Evolutionary conservation across 1,284 basidiomycete species (phyloP).

Genomic region (Rhizoctonia solani): DNA sequence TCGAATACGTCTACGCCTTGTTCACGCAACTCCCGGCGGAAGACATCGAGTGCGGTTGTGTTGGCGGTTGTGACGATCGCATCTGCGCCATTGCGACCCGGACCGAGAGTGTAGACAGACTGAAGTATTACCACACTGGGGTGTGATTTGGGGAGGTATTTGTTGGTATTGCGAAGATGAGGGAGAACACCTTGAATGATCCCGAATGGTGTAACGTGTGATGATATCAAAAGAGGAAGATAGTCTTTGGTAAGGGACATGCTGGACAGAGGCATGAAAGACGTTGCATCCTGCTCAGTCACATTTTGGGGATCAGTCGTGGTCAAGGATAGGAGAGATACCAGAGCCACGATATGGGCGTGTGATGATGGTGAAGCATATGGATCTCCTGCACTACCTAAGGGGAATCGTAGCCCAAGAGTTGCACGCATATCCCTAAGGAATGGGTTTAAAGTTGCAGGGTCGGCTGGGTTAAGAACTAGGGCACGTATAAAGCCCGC

Average conservation of each 20-base stretch:
- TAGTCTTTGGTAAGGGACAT: slow-evolving; percentile 65
- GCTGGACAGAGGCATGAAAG: slow-evolving; percentile 42
- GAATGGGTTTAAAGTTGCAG: slow-evolving; percentile 70
- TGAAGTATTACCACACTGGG: slow-evolving; percentile 49
- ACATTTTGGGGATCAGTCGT: neutral
- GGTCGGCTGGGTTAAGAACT: slow-evolving; percentile 76
- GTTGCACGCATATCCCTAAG: slow-evolving; percentile 75
- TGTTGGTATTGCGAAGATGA: slow-evolving; percentile 55
- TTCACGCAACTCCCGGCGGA: slow-evolving; percentile 64
- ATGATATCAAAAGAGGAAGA: slow-evolving; percentile 66
- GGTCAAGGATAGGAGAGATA: slow-evolving; percentile 37
- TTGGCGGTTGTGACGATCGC: slow-evolving; percentile 73
- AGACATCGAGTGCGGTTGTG: slow-evolving; percentile 68
- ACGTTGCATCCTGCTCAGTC: neutral
- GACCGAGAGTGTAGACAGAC: slow-evolving; percentile 62
- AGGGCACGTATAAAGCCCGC: slow-evolving; percentile 77
- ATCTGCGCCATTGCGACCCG: slow-evolving; percentile 65
- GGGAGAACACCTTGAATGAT: slow-evolving; percentile 76
- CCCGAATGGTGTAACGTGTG: slow-evolving; percentile 74
- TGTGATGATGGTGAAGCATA: slow-evolving; percentile 55
- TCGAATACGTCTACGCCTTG: slow-evolving; percentile 40
- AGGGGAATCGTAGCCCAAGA: slow-evolving; percentile 78
- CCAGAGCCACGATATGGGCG: slow-evolving; percentile 34
- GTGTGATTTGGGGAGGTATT: slow-evolving; percentile 56
- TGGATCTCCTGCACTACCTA: slow-evolving; percentile 74